Percentiles rank a stretch among this genome's conserved stretches.
These are phyloP conservation scores for Alternaria brassicicola DNA, from an alignment of 2,329 filamentous ascomycete genomes.

Conservation along the genomic window DNA sequence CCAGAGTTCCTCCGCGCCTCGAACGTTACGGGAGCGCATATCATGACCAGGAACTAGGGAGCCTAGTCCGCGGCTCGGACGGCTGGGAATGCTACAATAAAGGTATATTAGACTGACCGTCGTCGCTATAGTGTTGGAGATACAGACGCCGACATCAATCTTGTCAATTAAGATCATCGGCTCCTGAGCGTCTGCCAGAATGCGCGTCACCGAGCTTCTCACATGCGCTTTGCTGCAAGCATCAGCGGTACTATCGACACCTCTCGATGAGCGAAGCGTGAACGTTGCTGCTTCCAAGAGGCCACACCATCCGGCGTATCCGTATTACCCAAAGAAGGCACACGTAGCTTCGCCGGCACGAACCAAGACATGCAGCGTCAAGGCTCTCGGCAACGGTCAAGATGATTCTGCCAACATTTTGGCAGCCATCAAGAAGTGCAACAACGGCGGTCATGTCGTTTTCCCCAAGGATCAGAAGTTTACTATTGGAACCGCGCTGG, in stretches of 20 bases:
- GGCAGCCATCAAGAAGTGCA: constrained; percentile 63
- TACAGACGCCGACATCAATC: not conserved
- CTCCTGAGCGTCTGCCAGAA: constrained; percentile 12
- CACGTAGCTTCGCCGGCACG: constrained; percentile 45
- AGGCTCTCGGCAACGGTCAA: constrained; percentile 47
- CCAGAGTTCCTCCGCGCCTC: constrained; percentile 24
- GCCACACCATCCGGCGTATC: constrained; percentile 43
- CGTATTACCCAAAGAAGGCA: constrained; percentile 44
- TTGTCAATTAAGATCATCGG: not conserved
- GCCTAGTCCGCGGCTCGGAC: constrained; percentile 11
- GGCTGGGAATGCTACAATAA: constrained; percentile 8
- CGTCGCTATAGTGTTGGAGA: not conserved
- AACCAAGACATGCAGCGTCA: constrained; percentile 48
- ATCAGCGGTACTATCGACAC: constrained; percentile 26
- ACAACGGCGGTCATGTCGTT: constrained; percentile 67
- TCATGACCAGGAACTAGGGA: constrained; percentile 6
- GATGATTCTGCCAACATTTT: constrained; percentile 62
- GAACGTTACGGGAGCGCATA: not conserved
- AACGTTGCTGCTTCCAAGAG: constrained; percentile 31
- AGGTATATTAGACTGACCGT: constrained; percentile 25
- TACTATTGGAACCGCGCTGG: constrained; percentile 67
- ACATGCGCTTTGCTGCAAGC: constrained; percentile 36
- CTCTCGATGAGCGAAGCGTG: constrained; percentile 18
- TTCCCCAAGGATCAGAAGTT: constrained; percentile 63
- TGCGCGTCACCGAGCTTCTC: constrained; percentile 36